Base-by-base conservation (phyloP, 495 filamentous ascomycete genomes). In the Neurospora sp. region DNA sequence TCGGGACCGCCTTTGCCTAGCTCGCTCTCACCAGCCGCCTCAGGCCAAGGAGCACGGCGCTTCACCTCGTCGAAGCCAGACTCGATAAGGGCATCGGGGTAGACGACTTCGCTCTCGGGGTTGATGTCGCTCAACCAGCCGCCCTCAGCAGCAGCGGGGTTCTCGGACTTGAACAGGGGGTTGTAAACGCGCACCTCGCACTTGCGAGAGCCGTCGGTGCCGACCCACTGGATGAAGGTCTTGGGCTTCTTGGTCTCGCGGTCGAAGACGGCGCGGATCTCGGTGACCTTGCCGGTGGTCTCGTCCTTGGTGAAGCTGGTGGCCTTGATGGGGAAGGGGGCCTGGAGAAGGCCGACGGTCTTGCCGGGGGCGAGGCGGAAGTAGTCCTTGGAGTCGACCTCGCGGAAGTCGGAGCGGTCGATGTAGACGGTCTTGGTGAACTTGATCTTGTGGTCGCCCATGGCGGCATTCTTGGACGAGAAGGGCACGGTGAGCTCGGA, bases 301-400 rank as follows among this genome's bases (percentile, higher is more conserved):
- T 88, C 84, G 77, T 95, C 91, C 75, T 91, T 96, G 22, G 86
- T 87, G 81, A 92, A 94, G 8, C 87, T 88, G 3, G 88, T 92
- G 8, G 92, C 94, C 22, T 88, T 92, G 82, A 99, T 92, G 3
- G 94, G 92, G 83, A 88, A 91, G 1, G 94, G 92, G 4, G 88
- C 91, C 78, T 96, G 91, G 72, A 96, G 87, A 2, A 99, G 87
- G 61, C 96, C 96, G 61, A 98, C 95, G 7, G 88, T 86, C 83
- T 98, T 96, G 73, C 92, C 93, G 0, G 94, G 94, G 0, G 96
- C 92, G 35, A 99, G 89, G 27, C 96, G 94, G 89, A 97, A 98
- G 84, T 93, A 97, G 73, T 96, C 92, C 68, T 90, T 88, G 76
- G 87, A 89, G 80, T 95, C 93, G 20, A 90, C 87, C 78, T 96